phyloP scores from a whole-genome alignment of 768 basidiomycete genomes.

The Podaxis mareebaensis region DNA sequence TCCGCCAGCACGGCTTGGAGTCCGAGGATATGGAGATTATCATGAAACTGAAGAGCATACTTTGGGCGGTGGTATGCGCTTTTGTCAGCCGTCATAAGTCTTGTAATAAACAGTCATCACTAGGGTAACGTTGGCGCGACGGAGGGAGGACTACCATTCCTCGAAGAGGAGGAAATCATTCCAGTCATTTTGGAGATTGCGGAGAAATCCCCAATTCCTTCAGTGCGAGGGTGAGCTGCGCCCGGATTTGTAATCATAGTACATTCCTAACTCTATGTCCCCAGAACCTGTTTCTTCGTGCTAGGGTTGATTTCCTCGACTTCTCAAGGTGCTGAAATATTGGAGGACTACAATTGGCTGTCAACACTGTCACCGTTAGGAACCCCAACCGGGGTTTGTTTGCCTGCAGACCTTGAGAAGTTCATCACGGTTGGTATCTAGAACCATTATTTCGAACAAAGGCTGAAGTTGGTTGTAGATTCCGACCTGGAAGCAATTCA shows the following conservation, averaged over 20 bases:
- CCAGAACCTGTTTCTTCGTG: slow-evolving; percentile 94
- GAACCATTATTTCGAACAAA: background rate
- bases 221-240: slow-evolving; percentile 80
- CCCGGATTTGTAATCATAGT: background rate
- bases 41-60: slow-evolving; percentile 87
- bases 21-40: slow-evolving; percentile 82
- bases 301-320: slow-evolving; percentile 92
- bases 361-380: slow-evolving; percentile 86
- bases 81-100: background rate
- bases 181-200: slow-evolving; percentile 90
- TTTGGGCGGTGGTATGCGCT: slow-evolving; percentile 90
- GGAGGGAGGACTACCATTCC: slow-evolving; percentile 86
- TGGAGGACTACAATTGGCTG: slow-evolving; percentile 94
- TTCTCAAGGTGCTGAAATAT: slow-evolving; percentile 86
- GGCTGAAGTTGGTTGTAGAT: slow-evolving; percentile 44
- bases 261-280: background rate
- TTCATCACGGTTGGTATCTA: slow-evolving; percentile 69
- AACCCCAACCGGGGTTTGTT: slow-evolving; percentile 84
- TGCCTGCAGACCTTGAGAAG: slow-evolving; percentile 80
- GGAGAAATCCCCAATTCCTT: slow-evolving; percentile 84
- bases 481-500: slow-evolving; percentile 58
- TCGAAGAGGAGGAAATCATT: slow-evolving; percentile 95
- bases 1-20: slow-evolving; percentile 85
- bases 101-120: slow-evolving; percentile 4
- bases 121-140: slow-evolving; percentile 95